phyloP scores from a whole-genome alignment of 139 green algal genomes.

The Dunaliella primolecta region DNA sequence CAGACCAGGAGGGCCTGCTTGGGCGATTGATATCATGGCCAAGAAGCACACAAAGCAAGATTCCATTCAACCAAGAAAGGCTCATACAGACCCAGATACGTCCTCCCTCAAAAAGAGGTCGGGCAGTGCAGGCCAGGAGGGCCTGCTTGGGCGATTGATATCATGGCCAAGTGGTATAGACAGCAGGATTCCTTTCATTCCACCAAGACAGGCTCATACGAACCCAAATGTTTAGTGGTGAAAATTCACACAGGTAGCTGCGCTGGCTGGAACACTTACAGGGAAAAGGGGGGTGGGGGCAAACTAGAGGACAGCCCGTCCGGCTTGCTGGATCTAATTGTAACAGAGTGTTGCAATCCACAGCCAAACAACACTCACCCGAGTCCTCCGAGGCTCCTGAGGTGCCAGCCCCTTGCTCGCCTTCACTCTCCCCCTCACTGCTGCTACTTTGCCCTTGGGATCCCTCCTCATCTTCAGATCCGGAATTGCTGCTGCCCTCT shows the following conservation, averaged over 20 bases:
- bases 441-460: not conserved
- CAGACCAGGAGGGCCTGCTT: not conserved
- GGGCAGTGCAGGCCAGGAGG: not conserved
- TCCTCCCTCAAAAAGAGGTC: not conserved
- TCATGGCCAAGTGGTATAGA: not conserved
- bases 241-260: too few species aligned
- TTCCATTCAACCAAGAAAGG: not conserved
- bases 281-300: too few species aligned
- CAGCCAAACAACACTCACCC: not conserved
- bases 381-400: not conserved
- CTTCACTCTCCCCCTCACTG: not conserved
- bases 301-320: too few species aligned
- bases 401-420: not conserved
- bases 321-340: too few species aligned
- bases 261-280: too few species aligned
- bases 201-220: too few species aligned
- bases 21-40: not conserved
- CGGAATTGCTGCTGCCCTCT: conserved; percentile 12
- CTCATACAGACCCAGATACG: not conserved
- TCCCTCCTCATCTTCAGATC: conserved; percentile 33
- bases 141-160: not conserved
- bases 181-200: too few species aligned
- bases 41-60: too few species aligned
- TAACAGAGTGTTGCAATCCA: too few species aligned
- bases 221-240: too few species aligned